Base-by-base conservation (phyloP, 2,329 filamentous ascomycete species). In the Lachnellula cervina region DNA sequence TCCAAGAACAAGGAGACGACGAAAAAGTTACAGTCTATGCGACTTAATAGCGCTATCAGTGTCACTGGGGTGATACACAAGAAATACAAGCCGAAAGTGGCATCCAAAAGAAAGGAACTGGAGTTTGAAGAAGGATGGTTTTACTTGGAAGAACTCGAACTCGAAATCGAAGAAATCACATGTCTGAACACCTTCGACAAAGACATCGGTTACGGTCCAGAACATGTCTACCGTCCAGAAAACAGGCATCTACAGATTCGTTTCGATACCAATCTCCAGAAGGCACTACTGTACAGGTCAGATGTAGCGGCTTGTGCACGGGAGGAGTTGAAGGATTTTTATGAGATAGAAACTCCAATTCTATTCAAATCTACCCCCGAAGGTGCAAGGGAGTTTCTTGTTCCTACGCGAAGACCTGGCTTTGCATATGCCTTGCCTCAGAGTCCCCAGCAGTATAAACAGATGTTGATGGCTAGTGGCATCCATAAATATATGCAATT, bases 321-420 rank as follows among this genome's bases (percentile, higher is more conserved):
- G 44, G 8, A 38, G 32, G 19, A 57, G 11, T 49, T 66, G 32
- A 13, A 38, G 28, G 58, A 60, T 16, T 70, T 69, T 40, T 57
- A 63, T 23, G 68, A 97, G 63, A 81, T 97, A 34, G 94, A 99
- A 70, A 99, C 94, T 0, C 94, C 94, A 0, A 76, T 97, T 4
- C 79, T 99, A 0, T 99, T 99, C 81, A 99, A 97, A 71, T 97
- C 94, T 0, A 99, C 94, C 0, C 90, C 94, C 0, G 94, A 99
- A 74, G 94, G 94, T 0, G 95, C 94, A 1, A 81, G 93, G 49
- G 94, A 99, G 70, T 99, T 99, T 60, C 72, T 99, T 5, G 93
- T 99, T 4, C 94, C 94, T 0, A 96, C 92, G 0, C 80, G 94
- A 28, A 81, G 80, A 37, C 79, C 78, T 1, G 90, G 90, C 0